Conservation (phyloP, 2,329 filamentous ascomycete species). For the Aspergillus nomiae region DNA sequence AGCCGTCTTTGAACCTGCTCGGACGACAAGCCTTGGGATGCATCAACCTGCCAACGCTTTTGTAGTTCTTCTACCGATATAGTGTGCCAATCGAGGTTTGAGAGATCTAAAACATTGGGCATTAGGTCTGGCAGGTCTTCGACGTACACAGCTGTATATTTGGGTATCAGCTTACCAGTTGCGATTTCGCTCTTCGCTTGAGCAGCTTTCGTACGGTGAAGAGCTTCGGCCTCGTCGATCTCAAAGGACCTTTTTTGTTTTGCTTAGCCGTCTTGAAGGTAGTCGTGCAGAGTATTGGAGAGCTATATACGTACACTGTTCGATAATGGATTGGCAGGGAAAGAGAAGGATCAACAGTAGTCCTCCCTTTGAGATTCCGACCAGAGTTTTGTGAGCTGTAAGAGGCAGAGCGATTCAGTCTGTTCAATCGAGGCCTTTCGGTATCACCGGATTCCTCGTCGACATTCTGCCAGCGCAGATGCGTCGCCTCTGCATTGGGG, state of each 20-base stretch:
- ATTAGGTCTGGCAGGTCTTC: neutral
- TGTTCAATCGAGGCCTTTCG: neutral
- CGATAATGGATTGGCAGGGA: conserved; percentile 35
- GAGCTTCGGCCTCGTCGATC: conserved; percentile 58
- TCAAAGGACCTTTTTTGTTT: conserved; percentile 50
- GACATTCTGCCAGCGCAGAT: neutral
- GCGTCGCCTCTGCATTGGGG: neutral
- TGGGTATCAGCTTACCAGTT: conserved; percentile 39
- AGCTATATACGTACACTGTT: conserved; percentile 24
- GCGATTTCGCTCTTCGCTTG: conserved; percentile 50
- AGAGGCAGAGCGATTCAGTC: conserved; percentile 4
- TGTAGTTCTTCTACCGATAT: conserved; percentile 61
- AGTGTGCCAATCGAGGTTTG: conserved; percentile 65
- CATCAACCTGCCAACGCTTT: conserved; percentile 60
- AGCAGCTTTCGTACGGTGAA: conserved; percentile 43
- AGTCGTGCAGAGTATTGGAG: conserved; percentile 9
- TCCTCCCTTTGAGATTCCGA: conserved; percentile 15
- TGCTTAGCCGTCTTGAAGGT: neutral
- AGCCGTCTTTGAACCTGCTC: conserved; percentile 59
- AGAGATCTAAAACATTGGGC: conserved; percentile 45
- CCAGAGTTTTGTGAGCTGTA: conserved; percentile 9
- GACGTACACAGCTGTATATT: neutral
- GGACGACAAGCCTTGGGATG: conserved; percentile 59
- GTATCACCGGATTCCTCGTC: conserved; percentile 1
- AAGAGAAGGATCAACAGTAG: conserved; percentile 26